A percentile compares a stretch with the other conserved stretches of the same genome.
phyloP scores from a whole-genome alignment of 2,329 filamentous ascomycete species.

The Clarireedia homoeocarpa region DNA sequence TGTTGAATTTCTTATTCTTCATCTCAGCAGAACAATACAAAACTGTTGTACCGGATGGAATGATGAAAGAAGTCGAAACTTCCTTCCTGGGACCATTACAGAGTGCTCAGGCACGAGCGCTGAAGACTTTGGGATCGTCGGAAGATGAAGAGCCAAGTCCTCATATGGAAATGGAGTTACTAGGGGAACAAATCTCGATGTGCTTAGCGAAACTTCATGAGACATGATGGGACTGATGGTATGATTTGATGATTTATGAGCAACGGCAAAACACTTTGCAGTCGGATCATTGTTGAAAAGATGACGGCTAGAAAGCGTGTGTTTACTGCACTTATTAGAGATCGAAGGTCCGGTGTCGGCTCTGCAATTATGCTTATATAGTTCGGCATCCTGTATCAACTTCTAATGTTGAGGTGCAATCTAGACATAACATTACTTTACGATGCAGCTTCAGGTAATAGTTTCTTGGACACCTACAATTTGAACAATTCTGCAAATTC shows the following conservation, averaged over 20 bases:
- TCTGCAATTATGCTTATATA: too few relatives aligned
- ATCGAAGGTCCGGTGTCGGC: too few relatives aligned
- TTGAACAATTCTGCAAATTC: too few relatives aligned
- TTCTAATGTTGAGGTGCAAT: too few relatives aligned
- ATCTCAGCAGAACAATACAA: constrained; percentile 41
- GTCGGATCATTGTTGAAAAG: too few relatives aligned
- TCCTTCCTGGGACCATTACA: constrained; percentile 49
- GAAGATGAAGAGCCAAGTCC: constrained; percentile 1
- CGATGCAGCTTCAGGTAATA: too few relatives aligned
- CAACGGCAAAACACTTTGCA: too few relatives aligned
- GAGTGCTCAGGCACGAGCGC: constrained; percentile 32
- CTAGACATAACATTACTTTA: too few relatives aligned
- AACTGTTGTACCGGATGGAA: constrained; percentile 45
- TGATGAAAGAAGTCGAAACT: constrained; percentile 50
- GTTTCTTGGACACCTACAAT: too few relatives aligned
- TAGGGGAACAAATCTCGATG: constrained; percentile 23
- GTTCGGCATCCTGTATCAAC: too few relatives aligned
- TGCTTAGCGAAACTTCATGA: constrained; percentile 16
- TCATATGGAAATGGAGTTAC: constrained; percentile 18
- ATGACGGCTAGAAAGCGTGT: too few relatives aligned
- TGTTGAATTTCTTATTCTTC: constrained; percentile 53
- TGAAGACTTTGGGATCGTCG: constrained; percentile 8
- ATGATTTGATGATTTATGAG: background rate
- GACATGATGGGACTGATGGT: background rate
- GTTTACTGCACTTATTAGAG: too few relatives aligned